phyloP scores from a whole-genome alignment of 2,329 filamentous ascomycete species.

The Aspergillus sojae region DNA sequence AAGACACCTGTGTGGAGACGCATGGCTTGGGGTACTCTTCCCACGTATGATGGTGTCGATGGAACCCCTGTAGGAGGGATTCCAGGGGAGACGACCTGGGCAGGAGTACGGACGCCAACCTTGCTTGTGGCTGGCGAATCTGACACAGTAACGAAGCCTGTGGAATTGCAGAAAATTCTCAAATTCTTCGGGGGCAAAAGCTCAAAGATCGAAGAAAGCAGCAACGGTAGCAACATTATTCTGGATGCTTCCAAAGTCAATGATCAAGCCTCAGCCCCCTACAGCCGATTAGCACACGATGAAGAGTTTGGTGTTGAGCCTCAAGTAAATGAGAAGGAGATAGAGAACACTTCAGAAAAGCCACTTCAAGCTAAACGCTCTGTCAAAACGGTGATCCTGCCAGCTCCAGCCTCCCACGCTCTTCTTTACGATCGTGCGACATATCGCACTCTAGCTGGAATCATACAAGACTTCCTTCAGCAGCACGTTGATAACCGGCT shows the following conservation, averaged over 20 bases:
- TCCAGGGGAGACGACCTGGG: constrained; percentile 72
- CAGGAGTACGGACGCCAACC: constrained; percentile 70
- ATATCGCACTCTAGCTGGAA: constrained; percentile 74
- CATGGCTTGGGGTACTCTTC: constrained; percentile 74
- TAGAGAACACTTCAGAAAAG: constrained; percentile 5
- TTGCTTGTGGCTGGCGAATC: constrained; percentile 77
- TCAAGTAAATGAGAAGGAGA: constrained; percentile 23
- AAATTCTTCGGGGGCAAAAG: constrained; percentile 37
- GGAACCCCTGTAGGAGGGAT: constrained; percentile 64
- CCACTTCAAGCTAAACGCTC: constrained; percentile 48
- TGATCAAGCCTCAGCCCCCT: constrained; percentile 22
- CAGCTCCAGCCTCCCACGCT: constrained; percentile 77
- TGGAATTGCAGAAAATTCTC: constrained; percentile 70
- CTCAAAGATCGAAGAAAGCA: constrained; percentile 27
- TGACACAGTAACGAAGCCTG: constrained; percentile 74
- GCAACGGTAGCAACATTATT: constrained; percentile 26
- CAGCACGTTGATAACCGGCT: constrained; percentile 75
- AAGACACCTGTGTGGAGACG: constrained; percentile 79
- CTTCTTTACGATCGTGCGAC: constrained; percentile 78
- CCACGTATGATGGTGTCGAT: constrained; percentile 53
- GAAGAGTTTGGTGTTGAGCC: constrained; percentile 29
- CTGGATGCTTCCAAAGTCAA: constrained; percentile 36
- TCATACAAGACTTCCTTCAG: constrained; percentile 80
- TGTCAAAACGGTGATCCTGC: constrained; percentile 71
- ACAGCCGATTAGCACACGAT: constrained; percentile 28